Evolutionary conservation across 164 flowering plant genomes (phyloP).

Genomic region (Sedum album): DNA sequence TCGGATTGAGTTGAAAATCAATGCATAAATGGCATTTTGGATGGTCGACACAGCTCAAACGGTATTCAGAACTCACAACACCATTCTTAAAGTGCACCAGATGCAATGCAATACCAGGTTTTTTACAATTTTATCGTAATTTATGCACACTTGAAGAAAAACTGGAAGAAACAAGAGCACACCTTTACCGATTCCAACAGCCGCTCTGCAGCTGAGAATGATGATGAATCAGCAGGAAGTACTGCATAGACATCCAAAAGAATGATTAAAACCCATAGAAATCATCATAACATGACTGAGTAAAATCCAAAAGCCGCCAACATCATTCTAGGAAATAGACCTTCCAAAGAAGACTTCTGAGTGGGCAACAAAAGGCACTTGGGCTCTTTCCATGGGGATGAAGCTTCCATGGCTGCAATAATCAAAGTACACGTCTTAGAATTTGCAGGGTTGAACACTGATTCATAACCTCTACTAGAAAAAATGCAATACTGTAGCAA

Average conservation of each 20-base stretch:
- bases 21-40: not conserved
- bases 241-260: not conserved
- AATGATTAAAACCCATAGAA: not conserved
- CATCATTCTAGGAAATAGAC: constrained; percentile 21
- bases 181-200: constrained; percentile 86
- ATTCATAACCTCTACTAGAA: not conserved
- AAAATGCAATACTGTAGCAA: constrained; percentile 14
- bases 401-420: constrained; percentile 76
- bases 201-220: constrained; percentile 67
- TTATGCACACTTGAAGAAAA: not conserved
- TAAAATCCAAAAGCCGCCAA: not conserved
- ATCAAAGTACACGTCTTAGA: not conserved
- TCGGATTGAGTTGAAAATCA: not conserved
- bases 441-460: not conserved
- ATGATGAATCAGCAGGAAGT: constrained; percentile 46
- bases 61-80: not conserved
- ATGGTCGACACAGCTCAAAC: not conserved
- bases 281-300: not conserved
- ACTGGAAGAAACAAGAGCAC: constrained; percentile 6
- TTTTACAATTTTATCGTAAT: not conserved
- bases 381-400: constrained; percentile 80
- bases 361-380: constrained; percentile 52
- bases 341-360: constrained; percentile 29
- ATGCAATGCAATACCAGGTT: not conserved
- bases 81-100: not conserved